These are phyloP conservation scores for Leptographium wingfieldii DNA, from an alignment of 2,329 filamentous ascomycete species.

Conservation along the genomic window DNA sequence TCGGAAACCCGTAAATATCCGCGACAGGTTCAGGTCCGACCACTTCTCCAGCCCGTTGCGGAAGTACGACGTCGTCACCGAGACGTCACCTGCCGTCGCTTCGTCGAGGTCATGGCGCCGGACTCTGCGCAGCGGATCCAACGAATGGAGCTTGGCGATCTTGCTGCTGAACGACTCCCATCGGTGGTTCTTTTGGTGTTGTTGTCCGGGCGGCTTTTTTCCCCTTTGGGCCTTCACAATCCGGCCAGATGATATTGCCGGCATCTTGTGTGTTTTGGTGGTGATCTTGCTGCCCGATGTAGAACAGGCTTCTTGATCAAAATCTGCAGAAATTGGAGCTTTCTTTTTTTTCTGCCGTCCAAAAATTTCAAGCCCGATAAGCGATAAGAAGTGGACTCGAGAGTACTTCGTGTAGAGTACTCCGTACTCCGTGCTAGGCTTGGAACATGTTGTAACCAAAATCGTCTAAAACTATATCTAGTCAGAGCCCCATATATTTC, in stretches of 20 bases:
- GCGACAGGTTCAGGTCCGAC: constrained; percentile 81
- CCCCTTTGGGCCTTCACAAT: constrained; percentile 58
- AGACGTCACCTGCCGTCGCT: constrained; percentile 50
- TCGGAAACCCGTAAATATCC: constrained; percentile 65
- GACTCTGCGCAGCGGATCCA: constrained; percentile 85
- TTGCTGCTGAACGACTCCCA: constrained; percentile 88
- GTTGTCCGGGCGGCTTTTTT: constrained; percentile 36
- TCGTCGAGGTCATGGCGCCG: constrained; percentile 68
- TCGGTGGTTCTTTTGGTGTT: constrained; percentile 68
- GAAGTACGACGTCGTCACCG: constrained; percentile 75
- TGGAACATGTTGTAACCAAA: too few species aligned
- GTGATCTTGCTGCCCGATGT: not conserved
- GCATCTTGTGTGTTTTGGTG: constrained; percentile 32
- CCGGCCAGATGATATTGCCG: constrained; percentile 49
- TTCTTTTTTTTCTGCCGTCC: constrained; percentile 10
- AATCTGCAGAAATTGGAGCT: not conserved
- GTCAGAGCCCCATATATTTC: too few species aligned
- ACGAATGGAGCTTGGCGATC: constrained; percentile 73
- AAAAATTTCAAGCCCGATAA: constrained; percentile 10
- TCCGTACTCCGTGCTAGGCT: too few species aligned
- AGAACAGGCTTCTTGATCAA: not conserved
- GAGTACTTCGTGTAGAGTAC: too few species aligned
- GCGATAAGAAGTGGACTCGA: not conserved
- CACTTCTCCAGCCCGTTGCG: constrained; percentile 73
- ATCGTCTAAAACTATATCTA: too few species aligned